A percentile compares a stretch with the other conserved stretches of the same genome.
phyloP scores from a whole-genome alignment of 2,329 filamentous ascomycete species.

The Akanthomyces dipterigenus region DNA sequence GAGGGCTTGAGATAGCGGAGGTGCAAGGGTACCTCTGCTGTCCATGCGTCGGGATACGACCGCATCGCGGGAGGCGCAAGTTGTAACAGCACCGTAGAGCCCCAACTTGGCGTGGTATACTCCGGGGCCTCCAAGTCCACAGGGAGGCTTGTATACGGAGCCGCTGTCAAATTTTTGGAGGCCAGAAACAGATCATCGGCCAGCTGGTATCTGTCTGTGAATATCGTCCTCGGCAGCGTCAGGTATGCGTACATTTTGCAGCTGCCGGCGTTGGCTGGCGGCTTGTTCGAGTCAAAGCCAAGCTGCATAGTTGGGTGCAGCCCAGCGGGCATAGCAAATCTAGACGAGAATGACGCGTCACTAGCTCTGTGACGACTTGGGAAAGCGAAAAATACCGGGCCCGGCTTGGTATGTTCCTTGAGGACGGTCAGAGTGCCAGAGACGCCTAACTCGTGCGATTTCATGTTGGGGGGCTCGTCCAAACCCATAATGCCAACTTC shows the following conservation, averaged over 20 bases:
- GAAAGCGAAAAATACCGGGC: constrained; percentile 75
- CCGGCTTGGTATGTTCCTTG: constrained; percentile 65
- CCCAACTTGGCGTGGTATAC: constrained; percentile 72
- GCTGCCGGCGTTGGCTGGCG: constrained; percentile 45
- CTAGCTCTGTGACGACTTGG: constrained; percentile 67
- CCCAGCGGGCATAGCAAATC: constrained; percentile 66
- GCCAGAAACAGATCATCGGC: constrained; percentile 67
- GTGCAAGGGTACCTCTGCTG: constrained; percentile 70
- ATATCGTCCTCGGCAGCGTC: constrained; percentile 73
- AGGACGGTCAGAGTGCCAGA: constrained; percentile 74
- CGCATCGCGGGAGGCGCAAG: constrained; percentile 48
- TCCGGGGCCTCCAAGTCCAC: constrained; percentile 87
- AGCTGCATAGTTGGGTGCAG: constrained; percentile 77
- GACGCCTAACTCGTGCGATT: constrained; percentile 69
- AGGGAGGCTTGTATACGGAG: constrained; percentile 64
- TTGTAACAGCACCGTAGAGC: constrained; percentile 69
- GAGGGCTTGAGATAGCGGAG: constrained; percentile 71
- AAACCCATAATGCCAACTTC: constrained; percentile 75
- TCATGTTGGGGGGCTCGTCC: constrained; percentile 51
- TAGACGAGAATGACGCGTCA: constrained; percentile 49
- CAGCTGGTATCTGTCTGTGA: constrained; percentile 84
- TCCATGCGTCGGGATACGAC: constrained; percentile 44
- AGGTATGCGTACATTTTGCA: constrained; percentile 76
- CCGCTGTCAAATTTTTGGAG: constrained; percentile 67
- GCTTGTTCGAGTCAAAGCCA: constrained; percentile 46